Evolutionary conservation across 2,329 filamentous ascomycete species (phyloP).

Genomic region (Plectosphaerella cucumerina): DNA sequence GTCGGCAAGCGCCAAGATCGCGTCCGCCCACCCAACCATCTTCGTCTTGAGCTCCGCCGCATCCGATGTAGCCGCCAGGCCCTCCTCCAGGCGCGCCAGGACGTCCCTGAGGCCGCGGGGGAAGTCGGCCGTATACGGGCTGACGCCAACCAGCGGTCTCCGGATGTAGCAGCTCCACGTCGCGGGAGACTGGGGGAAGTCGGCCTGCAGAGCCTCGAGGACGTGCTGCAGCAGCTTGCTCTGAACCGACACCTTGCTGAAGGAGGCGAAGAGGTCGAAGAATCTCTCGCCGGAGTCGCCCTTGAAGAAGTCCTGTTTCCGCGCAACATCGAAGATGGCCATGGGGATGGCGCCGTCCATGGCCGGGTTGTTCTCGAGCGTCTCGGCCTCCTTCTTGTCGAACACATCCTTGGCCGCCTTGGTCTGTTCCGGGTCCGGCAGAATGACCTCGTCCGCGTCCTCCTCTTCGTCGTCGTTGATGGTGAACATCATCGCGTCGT

Average conservation of each 20-base stretch:
- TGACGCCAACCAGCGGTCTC: conserved; percentile 64
- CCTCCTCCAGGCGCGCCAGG: conserved; percentile 56
- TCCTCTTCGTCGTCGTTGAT: conserved; percentile 42
- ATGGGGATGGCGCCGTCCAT: conserved; percentile 90
- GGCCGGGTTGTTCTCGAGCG: conserved; percentile 72
- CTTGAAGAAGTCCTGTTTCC: conserved; percentile 70
- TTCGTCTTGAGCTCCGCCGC: conserved; percentile 41
- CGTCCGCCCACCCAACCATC: conserved; percentile 50
- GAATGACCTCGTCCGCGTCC: conserved; percentile 34
- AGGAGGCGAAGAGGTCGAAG: conserved; percentile 73
- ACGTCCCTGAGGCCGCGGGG: conserved; percentile 65
- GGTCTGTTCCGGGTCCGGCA: conserved; percentile 38
- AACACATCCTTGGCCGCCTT: conserved; percentile 40
- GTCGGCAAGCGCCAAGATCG: conserved; percentile 41
- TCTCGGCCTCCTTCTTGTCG: conserved; percentile 38
- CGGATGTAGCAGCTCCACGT: conserved; percentile 69
- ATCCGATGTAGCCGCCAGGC: conserved; percentile 40
- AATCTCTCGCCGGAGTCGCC: conserved; percentile 67
- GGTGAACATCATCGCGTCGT: conserved; percentile 40
- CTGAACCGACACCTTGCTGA: conserved; percentile 62
- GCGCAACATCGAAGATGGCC: conserved; percentile 84
- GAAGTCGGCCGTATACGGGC: conserved; percentile 63
- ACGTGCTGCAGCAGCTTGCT: conserved; percentile 69
- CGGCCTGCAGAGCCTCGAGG: conserved; percentile 56
- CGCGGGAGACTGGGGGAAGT: conserved; percentile 56